Conservation (phyloP, 306 rosid genomes). For the Malus sieversii region DNA sequence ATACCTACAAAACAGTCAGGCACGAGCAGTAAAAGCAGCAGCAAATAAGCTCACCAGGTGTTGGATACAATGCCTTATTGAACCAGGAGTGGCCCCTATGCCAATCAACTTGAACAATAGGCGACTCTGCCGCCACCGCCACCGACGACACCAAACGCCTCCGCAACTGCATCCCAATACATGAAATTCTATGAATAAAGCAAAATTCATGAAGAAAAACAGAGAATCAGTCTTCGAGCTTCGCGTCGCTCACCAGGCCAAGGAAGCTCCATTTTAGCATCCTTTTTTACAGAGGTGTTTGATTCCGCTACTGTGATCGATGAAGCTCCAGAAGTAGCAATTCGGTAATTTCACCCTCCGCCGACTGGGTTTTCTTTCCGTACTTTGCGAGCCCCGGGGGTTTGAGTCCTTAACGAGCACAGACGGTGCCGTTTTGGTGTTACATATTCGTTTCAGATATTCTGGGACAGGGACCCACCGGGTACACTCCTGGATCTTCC, state of each 20-base stretch:
- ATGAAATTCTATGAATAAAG: not conserved
- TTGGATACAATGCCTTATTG: constrained; percentile 26
- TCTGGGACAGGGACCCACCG: not conserved
- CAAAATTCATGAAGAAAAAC: not conserved
- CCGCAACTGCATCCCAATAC: constrained; percentile 44
- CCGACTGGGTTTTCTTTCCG: not conserved
- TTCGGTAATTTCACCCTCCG: not conserved
- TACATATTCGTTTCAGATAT: not conserved
- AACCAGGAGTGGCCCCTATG: constrained; percentile 22
- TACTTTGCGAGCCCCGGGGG: not conserved
- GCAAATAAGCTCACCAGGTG: constrained; percentile 30
- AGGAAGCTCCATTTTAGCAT: constrained; percentile 55
- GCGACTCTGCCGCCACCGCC: constrained; percentile 20
- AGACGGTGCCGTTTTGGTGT: not conserved
- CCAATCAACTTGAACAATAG: constrained; percentile 17
- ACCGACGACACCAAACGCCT: constrained; percentile 42
- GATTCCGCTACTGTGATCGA: not conserved
- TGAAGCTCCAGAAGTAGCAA: not conserved
- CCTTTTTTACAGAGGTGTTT: not conserved
- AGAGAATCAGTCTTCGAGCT: not conserved
- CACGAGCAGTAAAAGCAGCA: not conserved
- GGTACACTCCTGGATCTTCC: not conserved
- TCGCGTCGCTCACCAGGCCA: constrained; percentile 41
- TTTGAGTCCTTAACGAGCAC: not conserved
- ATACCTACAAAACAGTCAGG: not conserved